Percentiles rank a stretch among this genome's conserved stretches.
phyloP scores from a whole-genome alignment of 495 filamentous ascomycete genomes.

The Xylaria acuta region DNA sequence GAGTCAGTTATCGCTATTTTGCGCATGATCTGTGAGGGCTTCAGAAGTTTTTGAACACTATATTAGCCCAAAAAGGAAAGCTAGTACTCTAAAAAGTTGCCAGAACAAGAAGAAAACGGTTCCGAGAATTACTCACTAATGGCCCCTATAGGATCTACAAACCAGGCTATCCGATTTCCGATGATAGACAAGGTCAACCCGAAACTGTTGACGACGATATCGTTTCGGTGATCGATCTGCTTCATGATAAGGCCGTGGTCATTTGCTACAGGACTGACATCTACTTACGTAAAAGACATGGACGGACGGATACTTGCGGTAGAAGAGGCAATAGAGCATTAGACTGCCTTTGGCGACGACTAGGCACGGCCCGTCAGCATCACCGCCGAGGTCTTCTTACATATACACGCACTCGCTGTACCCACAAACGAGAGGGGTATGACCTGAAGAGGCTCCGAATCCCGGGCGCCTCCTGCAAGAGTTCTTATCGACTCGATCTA shows the following conservation, averaged over 20 bases:
- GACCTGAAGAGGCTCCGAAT: constrained; percentile 51
- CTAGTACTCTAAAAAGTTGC: no score
- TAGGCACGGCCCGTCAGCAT: constrained; percentile 29
- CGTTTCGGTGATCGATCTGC: constrained; percentile 60
- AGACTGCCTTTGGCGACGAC: constrained; percentile 55
- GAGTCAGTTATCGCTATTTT: no score
- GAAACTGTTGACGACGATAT: constrained; percentile 61
- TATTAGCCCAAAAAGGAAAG: no score
- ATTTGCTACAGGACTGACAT: not conserved
- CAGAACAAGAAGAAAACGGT: no score
- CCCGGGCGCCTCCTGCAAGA: constrained; percentile 48
- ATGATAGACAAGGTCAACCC: constrained; percentile 61
- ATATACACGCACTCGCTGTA: constrained; percentile 52
- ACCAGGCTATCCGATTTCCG: constrained; percentile 61
- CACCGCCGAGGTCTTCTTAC: constrained; percentile 26
- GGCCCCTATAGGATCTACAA: constrained; percentile 61
- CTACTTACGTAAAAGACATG: constrained; percentile 57
- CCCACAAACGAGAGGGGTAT: constrained; percentile 60
- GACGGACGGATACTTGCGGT: constrained; percentile 60
- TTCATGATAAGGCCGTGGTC: not conserved
- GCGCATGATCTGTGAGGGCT: no score
- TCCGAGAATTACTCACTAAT: no score
- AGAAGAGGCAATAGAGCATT: constrained; percentile 59
- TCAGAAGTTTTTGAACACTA: no score
- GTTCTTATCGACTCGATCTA: constrained; percentile 57